Evolutionary conservation across 108 stramenopile species (phyloP).

Genomic region (Conticribra guillardii): DNA sequence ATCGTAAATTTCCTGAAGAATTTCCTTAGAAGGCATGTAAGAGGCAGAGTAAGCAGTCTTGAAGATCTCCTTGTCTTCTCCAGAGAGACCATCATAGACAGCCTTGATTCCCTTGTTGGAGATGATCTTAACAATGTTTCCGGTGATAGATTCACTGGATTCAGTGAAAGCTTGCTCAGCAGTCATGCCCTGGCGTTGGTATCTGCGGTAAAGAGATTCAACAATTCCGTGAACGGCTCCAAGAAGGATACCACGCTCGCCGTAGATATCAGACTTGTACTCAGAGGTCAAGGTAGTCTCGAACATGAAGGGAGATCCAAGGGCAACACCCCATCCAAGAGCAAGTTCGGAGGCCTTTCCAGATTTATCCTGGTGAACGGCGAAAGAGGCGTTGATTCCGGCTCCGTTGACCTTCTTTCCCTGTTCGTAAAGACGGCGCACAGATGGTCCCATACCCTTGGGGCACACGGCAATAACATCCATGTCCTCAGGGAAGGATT

Average conservation of each 20-base stretch:
- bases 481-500: constrained; percentile 94
- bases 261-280: constrained; percentile 98
- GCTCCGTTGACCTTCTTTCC: constrained; percentile 98
- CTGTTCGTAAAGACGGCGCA: constrained; percentile 98
- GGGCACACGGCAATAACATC: constrained; percentile 98
- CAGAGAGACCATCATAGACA: constrained; percentile 88
- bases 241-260: constrained; percentile 96
- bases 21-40: constrained; percentile 96
- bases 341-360: constrained; percentile 96
- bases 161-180: constrained; percentile 95
- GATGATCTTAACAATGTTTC: constrained; percentile 96
- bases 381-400: constrained; percentile 97
- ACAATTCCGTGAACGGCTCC: constrained; percentile 98
- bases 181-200: constrained; percentile 95
- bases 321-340: constrained; percentile 96
- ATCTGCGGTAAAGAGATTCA: constrained; percentile 96
- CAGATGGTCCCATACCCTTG: constrained; percentile 99
- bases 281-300: constrained; percentile 95
- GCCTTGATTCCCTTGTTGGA: constrained; percentile 96
- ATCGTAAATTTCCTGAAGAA: constrained; percentile 98
- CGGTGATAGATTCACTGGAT: constrained; percentile 96
- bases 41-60: constrained; percentile 94
- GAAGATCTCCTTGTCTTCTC: constrained; percentile 91
- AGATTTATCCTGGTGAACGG: constrained; percentile 94
- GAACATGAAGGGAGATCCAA: constrained; percentile 98